Evolutionary conservation across 75 land plant genomes (phyloP).

Genomic region (Picea glauca): DNA sequence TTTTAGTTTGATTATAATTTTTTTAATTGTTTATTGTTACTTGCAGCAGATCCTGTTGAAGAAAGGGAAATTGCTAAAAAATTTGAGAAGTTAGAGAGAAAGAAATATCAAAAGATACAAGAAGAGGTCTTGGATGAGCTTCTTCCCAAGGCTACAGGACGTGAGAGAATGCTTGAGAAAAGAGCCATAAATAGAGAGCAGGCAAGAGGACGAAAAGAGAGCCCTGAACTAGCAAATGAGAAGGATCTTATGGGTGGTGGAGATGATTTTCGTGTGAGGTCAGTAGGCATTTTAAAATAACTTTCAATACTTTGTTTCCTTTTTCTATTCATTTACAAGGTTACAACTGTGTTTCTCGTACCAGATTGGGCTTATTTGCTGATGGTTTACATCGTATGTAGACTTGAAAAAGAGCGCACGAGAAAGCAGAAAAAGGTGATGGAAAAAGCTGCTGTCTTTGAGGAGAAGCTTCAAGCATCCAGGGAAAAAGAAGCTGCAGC

Average conservation of each 20-base stretch:
- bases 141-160: constrained; percentile 49
- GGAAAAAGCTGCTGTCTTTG: constrained; percentile 23
- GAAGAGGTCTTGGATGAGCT: constrained; percentile 39
- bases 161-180: constrained; percentile 40
- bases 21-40: background rate
- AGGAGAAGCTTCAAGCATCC: constrained; percentile 32
- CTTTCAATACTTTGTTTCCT: background rate
- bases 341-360: background rate
- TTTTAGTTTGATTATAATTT: background rate
- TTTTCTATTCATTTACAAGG: background rate
- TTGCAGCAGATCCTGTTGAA: constrained; percentile 28
- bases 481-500: constrained; percentile 43
- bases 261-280: constrained; percentile 44
- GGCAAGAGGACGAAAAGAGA: constrained; percentile 36
- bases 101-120: constrained; percentile 39
- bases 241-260: constrained; percentile 49
- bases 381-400: constrained; percentile 14
- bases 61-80: constrained; percentile 27
- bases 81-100: constrained; percentile 30
- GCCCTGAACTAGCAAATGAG: constrained; percentile 39
- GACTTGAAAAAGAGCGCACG: constrained; percentile 40
- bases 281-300: background rate
- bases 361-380: background rate
- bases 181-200: constrained; percentile 31
- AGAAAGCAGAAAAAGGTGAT: constrained; percentile 33